Evolutionary conservation across 257 asterid genomes (phyloP).

Genomic region (Petunia axillaris): DNA sequence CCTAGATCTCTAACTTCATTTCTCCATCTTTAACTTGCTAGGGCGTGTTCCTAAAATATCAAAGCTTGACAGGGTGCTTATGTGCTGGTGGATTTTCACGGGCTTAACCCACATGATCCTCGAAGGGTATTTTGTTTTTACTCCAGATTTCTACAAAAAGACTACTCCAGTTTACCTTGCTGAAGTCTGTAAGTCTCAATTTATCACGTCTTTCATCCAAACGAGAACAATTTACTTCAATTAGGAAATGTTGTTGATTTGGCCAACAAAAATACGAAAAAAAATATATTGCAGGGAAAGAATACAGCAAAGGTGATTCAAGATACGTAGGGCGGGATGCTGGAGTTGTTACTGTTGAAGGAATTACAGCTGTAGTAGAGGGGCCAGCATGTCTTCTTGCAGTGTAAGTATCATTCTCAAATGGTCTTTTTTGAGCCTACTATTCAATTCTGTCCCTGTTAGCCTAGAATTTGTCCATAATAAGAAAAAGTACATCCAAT

Average conservation of each 20-base stretch:
- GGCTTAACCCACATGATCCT: conserved; percentile 88
- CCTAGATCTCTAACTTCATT: neutral
- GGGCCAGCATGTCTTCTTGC: conserved; percentile 86
- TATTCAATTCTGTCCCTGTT: too few species aligned
- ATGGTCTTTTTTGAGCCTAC: neutral
- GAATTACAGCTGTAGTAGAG: conserved; percentile 72
- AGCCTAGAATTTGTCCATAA: too few species aligned
- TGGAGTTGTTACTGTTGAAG: conserved; percentile 74
- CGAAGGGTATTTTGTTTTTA: conserved; percentile 80
- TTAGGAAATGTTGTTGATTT: neutral
- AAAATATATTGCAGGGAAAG: conserved; percentile 74
- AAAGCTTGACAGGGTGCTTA: conserved; percentile 66
- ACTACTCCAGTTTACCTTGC: conserved; percentile 72
- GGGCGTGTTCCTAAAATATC: conserved; percentile 67
- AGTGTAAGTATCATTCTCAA: conserved; percentile 52
- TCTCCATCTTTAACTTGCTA: conserved; percentile 31
- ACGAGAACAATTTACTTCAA: neutral
- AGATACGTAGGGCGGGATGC: conserved; percentile 80
- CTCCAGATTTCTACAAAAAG: conserved; percentile 78
- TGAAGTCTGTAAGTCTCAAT: conserved; percentile 82
- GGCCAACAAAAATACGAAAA: neutral
- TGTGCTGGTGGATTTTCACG: conserved; percentile 99
- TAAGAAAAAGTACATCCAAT: too few species aligned
- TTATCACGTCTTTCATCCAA: conserved; percentile 10
- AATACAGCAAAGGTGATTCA: conserved; percentile 97